Evolutionary conservation across 2,329 filamentous ascomycete species (phyloP).

Genomic region (Venturia aucupariae): DNA sequence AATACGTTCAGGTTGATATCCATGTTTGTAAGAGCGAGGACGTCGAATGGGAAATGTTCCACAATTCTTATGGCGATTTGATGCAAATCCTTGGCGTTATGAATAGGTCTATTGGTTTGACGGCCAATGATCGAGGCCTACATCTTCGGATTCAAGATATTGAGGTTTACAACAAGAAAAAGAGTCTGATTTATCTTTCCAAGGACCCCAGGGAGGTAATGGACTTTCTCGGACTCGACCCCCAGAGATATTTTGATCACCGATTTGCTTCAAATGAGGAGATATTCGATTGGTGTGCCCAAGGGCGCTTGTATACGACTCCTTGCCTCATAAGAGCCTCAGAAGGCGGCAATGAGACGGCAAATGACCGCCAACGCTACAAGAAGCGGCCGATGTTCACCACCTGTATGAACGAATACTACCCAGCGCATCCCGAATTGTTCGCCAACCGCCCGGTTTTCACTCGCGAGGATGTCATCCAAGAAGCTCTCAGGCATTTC

Average conservation of each 20-base stretch:
- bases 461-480: conserved; percentile 38
- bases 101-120: conserved; percentile 58
- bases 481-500: conserved; percentile 25
- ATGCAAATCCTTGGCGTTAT: conserved; percentile 57
- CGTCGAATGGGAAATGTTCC: conserved; percentile 57
- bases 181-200: conserved; percentile 48
- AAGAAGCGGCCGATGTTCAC: conserved; percentile 47
- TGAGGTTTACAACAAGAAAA: conserved; percentile 43
- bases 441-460: conserved; percentile 16
- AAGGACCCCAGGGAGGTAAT: conserved; percentile 47
- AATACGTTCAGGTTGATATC: conserved; percentile 61
- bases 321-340: conserved; percentile 20
- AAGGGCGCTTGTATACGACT: conserved; percentile 44
- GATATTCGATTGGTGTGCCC: conserved; percentile 53
- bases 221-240: conserved; percentile 53
- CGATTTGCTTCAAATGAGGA: conserved; percentile 47
- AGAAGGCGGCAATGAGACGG: conserved; percentile 24
- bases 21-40: conserved; percentile 37
- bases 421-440: conserved; percentile 44
- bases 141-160: conserved; percentile 60
- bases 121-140: conserved; percentile 53
- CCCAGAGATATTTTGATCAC: conserved; percentile 36
- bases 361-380: conserved; percentile 50
- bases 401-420: conserved; percentile 53
- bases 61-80: conserved; percentile 61